Percentiles rank a stretch among this genome's conserved stretches.
Conservation (phyloP, 106 monocot genomes). For the Posidonia australis region DNA sequence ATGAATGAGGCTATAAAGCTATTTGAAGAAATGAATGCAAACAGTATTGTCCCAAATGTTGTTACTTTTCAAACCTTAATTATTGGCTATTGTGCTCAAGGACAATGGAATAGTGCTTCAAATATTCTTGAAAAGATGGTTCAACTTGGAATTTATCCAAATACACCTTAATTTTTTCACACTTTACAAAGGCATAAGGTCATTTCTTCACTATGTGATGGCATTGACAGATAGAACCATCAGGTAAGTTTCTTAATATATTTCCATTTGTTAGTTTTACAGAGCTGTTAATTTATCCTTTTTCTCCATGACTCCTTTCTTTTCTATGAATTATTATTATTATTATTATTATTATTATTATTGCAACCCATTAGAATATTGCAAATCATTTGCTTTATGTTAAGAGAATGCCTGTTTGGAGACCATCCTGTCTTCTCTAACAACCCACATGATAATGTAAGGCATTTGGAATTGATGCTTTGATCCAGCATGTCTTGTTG, state of each 20-base stretch:
- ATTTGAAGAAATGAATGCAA: constrained; percentile 18
- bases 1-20: constrained; percentile 1
- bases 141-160: constrained; percentile 2
- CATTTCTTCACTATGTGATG: background rate
- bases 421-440: background rate
- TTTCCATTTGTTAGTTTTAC: background rate
- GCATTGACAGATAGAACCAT: background rate
- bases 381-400: background rate
- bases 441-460: background rate
- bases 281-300: background rate
- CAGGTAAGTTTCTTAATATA: background rate
- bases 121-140: constrained; percentile 2
- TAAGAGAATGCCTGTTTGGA: background rate
- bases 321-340: background rate
- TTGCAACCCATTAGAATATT: too few relatives aligned
- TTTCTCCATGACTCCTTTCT: background rate
- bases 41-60: constrained; percentile 12
- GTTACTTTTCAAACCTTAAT: constrained; percentile 26
- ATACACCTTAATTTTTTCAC: background rate
- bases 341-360: background rate
- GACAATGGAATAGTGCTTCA: background rate
- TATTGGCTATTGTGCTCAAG: constrained; percentile 2
- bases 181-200: background rate
- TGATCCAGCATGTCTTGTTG: too few relatives aligned
- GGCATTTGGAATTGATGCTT: too few relatives aligned